Conservation (phyloP, 257 asterid species). For the Verbena officinalis region DNA sequence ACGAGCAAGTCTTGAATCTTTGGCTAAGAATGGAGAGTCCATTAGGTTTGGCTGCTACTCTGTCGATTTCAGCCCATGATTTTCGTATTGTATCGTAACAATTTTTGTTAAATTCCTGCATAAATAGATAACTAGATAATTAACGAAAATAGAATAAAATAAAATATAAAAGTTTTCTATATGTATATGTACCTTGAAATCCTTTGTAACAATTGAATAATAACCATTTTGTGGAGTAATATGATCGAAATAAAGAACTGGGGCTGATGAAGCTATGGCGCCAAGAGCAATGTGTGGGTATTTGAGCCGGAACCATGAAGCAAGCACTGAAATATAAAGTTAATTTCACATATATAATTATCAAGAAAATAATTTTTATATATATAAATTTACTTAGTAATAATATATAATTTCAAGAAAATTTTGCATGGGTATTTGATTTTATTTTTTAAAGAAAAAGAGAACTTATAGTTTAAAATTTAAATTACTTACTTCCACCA, state of each 20-base stretch:
- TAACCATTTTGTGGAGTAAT: constrained; percentile 70
- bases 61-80: constrained; percentile 77
- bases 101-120: constrained; percentile 57
- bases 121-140: background rate
- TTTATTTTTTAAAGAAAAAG: background rate
- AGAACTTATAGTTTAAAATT: background rate
- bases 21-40: constrained; percentile 58
- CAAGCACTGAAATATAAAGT: constrained; percentile 53
- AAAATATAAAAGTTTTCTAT: background rate
- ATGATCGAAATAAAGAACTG: constrained; percentile 71
- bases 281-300: constrained; percentile 83
- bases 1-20: constrained; percentile 74
- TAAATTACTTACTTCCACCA: constrained; percentile 65
- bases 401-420: background rate
- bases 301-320: constrained; percentile 83
- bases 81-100: constrained; percentile 54
- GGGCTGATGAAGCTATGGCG: constrained; percentile 86
- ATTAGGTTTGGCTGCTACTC: constrained; percentile 44
- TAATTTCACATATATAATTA: no score
- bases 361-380: background rate
- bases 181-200: constrained; percentile 46
- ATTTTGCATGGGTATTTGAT: background rate
- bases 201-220: constrained; percentile 48
- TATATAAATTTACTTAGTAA: background rate
- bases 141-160: background rate